Evolutionary conservation across 352 stramenopile genomes (phyloP).

Genomic region (Saprolegnia diclina): DNA sequence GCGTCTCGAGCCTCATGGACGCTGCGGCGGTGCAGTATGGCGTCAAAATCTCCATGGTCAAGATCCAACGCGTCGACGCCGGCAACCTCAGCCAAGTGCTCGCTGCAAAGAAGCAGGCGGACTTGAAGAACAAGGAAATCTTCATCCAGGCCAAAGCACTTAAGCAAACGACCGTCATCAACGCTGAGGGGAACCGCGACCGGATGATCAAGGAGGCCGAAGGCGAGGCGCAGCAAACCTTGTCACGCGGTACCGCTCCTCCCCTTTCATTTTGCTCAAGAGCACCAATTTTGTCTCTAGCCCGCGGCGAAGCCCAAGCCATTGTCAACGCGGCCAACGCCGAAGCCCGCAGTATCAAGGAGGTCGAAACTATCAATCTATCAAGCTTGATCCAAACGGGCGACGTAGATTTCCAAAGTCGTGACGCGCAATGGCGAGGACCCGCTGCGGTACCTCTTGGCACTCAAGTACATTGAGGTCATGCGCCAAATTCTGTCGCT

Average conservation of each 20-base stretch:
- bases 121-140: conserved; percentile 41
- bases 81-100: conserved; percentile 33
- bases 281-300: conserved; percentile 9
- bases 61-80: conserved; percentile 36
- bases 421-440: conserved; percentile 30
- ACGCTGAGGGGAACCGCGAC: conserved; percentile 35
- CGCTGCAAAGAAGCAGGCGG: conserved; percentile 36
- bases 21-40: conserved; percentile 30
- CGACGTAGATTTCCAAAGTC: conserved; percentile 31
- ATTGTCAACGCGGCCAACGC: conserved; percentile 35
- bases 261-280: background rate
- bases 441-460: conserved; percentile 34
- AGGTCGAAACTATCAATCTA: background rate
- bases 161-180: conserved; percentile 39
- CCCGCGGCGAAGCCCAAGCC: conserved; percentile 34
- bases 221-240: conserved; percentile 31
- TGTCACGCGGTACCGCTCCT: conserved; percentile 30
- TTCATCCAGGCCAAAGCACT: conserved; percentile 35
- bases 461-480: conserved; percentile 39
- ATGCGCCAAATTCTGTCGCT: conserved; percentile 30
- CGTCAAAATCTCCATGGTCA: conserved; percentile 38
- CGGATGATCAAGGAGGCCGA: conserved; percentile 36
- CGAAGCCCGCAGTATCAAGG: conserved; percentile 31
- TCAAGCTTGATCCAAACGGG: background rate
- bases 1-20: conserved; percentile 33